Evolutionary conservation across 495 filamentous ascomycete genomes (phyloP), one percentile per base, ranked within the genome.

Genomic region (Arthonia radiata): DNA sequence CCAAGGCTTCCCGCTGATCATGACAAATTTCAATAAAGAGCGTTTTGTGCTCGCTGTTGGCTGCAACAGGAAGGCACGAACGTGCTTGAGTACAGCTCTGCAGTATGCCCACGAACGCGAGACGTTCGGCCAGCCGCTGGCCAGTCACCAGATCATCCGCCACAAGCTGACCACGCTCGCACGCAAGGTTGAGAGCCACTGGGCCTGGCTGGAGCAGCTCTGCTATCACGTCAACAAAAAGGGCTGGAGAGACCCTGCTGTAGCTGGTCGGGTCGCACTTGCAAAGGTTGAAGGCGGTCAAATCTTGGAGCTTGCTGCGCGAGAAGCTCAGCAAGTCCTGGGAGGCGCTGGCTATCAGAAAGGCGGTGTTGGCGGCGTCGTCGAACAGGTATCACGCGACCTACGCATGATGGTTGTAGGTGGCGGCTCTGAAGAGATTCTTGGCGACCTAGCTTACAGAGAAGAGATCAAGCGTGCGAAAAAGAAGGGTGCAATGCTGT

Each of bases 1-100:
- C 24, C 50, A 54, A 30, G 74, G 74, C 9, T 76, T 81, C 68
- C 55, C 50, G 19, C 68, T 74, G 37, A 63, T 79, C 34, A 79
- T 81, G 72, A 71, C 65, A 23, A 79, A 81, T 47, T 52, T 52
- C 40, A 79, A 79, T 50, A 72, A 81, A 37, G 74, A 81, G 48
- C 61, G 73, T 0, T 48, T 81, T 1, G 52, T 56, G 14, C 71
- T 79, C 27, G 49, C 65, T 4, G 59, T 78, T 15, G 60, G 59
- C 1, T 56, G 56, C 3, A 72, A 65, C 5, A 55, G 74, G 1
- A 48, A 61, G 32, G 54, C 68, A 0, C 55, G 74, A 6, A 69
- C 76, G 2, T 71, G 69, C 5, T 49, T 79, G 4, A 42, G 56
- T 13, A 36, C 64, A 1, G 71, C 74, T 0, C 70, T 77, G 32